phyloP scores from a whole-genome alignment of 805 yeast genomes.

The Jamesozyma jinghongensis region DNA sequence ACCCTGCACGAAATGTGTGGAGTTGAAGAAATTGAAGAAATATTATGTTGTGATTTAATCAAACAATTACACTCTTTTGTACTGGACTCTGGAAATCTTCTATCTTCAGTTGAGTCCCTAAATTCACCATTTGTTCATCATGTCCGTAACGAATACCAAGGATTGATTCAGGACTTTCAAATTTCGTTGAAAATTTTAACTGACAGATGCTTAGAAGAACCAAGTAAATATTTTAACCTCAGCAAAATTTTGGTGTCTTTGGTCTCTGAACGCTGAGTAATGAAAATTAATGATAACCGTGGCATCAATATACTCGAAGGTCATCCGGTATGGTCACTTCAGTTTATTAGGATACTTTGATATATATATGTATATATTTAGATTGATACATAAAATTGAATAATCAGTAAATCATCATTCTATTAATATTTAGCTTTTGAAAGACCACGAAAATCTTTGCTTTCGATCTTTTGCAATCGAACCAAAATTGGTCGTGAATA shows the following conservation, averaged over 20 bases:
- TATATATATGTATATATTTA: too few relatives aligned
- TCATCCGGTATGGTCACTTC: too few relatives aligned
- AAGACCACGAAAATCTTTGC: too few relatives aligned
- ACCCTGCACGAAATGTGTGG: slow-evolving; percentile 23
- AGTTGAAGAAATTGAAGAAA: slow-evolving; percentile 15
- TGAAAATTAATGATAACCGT: too few relatives aligned
- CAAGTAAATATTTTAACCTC: slow-evolving; percentile 7
- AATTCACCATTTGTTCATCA: slow-evolving; percentile 24
- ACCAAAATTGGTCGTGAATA: too few relatives aligned
- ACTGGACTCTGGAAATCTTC: slow-evolving; percentile 6
- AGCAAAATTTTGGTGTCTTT: slow-evolving; percentile 9
- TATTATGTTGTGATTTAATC: slow-evolving; percentile 12
- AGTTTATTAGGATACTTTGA: too few relatives aligned
- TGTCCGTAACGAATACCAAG: slow-evolving; percentile 25
- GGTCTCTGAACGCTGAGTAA: not conserved
- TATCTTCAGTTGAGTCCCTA: slow-evolving; percentile 10
- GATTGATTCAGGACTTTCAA: slow-evolving; percentile 24
- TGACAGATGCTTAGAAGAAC: slow-evolving; percentile 18
- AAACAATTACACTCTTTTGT: slow-evolving; percentile 10
- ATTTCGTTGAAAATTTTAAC: slow-evolving; percentile 23
- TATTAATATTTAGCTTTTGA: too few relatives aligned
- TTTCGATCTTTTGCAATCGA: too few relatives aligned
- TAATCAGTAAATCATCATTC: too few relatives aligned
- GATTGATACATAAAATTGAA: too few relatives aligned
- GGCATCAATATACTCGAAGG: too few relatives aligned